Base-by-base conservation (phyloP, 2,329 filamentous ascomycete species). In the Xylaria sp. region DNA sequence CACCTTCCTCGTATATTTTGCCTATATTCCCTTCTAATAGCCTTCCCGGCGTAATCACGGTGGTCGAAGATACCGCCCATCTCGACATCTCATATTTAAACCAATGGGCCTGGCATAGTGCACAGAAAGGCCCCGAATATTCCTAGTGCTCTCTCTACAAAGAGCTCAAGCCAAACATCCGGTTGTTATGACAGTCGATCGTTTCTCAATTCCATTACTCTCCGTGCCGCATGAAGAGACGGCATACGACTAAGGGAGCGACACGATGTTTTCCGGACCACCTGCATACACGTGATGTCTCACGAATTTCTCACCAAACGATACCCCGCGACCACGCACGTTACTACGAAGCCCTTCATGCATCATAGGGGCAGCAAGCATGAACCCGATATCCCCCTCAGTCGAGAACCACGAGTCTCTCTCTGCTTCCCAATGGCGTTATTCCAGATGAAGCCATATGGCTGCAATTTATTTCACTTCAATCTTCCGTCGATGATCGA, bases 1-100 rank as follows among this genome's bases (percentile, higher is more conserved):
- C 50, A 71, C 69, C 1, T 69, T 70, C 54, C 65, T 71, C 56
- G 69, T 71, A 57, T 71, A 69, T 65, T 71, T 70, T 61, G 69
- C 69, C 55, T 71, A 69, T 65, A 70, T 71, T 59, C 69, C 69
- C 55, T 70, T 70, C 52, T 71, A 53, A 67, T 46, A 16, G 13
- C 50, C 13, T 39, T 9, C 10, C 2, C 13, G 9, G 30, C 46
- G 13, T 30, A 10, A 37, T 46, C 18, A 6, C 42, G 18, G 37
- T 7, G 4, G 46, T 42, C n/a, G 44, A 34, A 39, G 35, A 46
- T 47, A 42, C 11, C 10, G 44, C 6, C 18, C 16, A n/a, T 35
- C 49, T n/a, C 23, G 53, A 52, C 44, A 37, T 50, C 47, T n/a
- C 19, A 59, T 42, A 52, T 34, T 13, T 37, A 10, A 47, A 49